Evolutionary conservation across 306 rosid species (phyloP).

Genomic region (Casuarina equisetifolia): DNA sequence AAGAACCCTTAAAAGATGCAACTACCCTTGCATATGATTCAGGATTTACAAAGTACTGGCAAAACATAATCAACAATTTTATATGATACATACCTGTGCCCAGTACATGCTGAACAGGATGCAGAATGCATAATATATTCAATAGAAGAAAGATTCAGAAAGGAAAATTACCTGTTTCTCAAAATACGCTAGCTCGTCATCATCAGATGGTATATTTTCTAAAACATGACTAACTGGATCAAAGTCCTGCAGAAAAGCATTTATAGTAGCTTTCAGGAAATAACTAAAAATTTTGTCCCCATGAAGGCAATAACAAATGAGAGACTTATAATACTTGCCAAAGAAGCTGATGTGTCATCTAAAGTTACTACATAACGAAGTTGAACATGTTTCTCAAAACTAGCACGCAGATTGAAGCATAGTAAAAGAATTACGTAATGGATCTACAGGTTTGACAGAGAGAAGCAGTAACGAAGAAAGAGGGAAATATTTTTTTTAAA

Average conservation of each 20-base stretch:
- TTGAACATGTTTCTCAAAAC: constrained; percentile 16
- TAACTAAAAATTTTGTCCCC: constrained; percentile 21
- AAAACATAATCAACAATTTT: constrained; percentile 9
- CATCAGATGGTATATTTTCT: constrained; percentile 75
- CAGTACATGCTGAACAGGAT: constrained; percentile 10
- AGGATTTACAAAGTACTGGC: not conserved
- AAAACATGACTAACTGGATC: constrained; percentile 84
- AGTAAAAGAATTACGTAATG: not conserved
- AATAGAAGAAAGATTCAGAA: constrained; percentile 18
- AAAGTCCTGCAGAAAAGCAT: constrained; percentile 64
- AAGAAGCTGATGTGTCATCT: constrained; percentile 12
- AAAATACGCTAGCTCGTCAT: constrained; percentile 64
- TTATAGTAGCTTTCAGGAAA: constrained; percentile 23
- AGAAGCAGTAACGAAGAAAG: not conserved
- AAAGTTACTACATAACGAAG: constrained; percentile 15
- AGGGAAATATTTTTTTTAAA: too few relatives aligned
- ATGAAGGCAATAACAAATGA: not conserved
- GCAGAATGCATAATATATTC: constrained; percentile 8
- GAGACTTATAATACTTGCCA: not conserved
- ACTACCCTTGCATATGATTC: too few relatives aligned
- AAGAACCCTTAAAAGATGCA: too few relatives aligned
- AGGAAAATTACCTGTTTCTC: constrained; percentile 76
- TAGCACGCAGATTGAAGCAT: constrained; percentile 17
- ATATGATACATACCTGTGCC: not conserved
- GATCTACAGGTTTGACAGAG: not conserved